Evolutionary conservation across 2,329 filamentous ascomycete species (phyloP), one percentile per base, ranked within the genome.

Genomic region (Xylariaceae sp.): DNA sequence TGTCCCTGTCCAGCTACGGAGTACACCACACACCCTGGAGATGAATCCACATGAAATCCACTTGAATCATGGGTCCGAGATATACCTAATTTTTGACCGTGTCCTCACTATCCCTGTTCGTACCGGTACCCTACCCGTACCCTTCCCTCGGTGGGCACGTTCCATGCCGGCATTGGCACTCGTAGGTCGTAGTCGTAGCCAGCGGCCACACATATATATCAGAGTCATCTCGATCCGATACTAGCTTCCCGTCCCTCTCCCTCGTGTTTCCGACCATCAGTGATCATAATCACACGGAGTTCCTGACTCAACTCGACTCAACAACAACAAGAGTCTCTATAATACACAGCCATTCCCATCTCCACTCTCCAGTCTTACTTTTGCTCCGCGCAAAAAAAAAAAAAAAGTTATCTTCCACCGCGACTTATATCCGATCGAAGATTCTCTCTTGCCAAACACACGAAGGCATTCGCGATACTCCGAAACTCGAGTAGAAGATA

Each of bases 151-250:
- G 45, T 41, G 37, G 37, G 37, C 9, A 41, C 11, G 37, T 41
- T 41, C 23, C 23, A 30, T 30, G 23, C 23, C 23, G 23, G 23
- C 23, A 30, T 30, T 30, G 23, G 23, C 23, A 49, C 62, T 61
- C 61, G 59, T 59, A 57, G 59, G 23, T 30, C 23, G 23, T 30
- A 30, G 23, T 30, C 23, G 23, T 30, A 30, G 23, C 23, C 23
- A 30, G 23, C 23, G 23, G 23, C 23, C 49, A 56, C 53, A 63
- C 67, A 71, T 69, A 71, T 71, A 71, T 69, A 63, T 68, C 65
- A 63, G 67, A 57, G 64, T 65, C 61, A 64, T 66, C 68, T 66
- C 59, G 58, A 66, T 67, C 62, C 64, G 65, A 65, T 60, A 57
- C 61, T 63, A 60, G 51, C 59, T 56, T 61, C 63, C 39, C 51